phyloP scores from a whole-genome alignment of 306 rosid species.

The Cyclanthera cordifolia region DNA sequence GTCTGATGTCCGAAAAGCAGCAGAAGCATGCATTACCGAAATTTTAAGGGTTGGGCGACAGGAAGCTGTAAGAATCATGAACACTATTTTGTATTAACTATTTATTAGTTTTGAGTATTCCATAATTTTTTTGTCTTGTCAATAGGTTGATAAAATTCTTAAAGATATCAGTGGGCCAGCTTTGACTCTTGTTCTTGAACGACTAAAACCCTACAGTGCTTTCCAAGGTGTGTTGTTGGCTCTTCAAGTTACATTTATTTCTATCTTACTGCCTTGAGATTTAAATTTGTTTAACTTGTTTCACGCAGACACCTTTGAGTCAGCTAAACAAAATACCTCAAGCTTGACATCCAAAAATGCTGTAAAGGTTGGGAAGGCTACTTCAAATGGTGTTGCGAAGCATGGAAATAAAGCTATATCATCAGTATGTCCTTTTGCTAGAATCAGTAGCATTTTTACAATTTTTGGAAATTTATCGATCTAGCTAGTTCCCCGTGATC shows the following conservation, averaged over 20 bases:
- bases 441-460: not conserved
- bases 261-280: slow-evolving; percentile 6
- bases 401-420: slow-evolving; percentile 60
- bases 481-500: not conserved
- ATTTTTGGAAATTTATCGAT: not conserved
- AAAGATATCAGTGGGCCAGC: slow-evolving; percentile 86
- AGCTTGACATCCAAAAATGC: slow-evolving; percentile 48
- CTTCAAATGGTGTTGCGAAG: slow-evolving; percentile 64
- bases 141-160: slow-evolving; percentile 60
- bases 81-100: slow-evolving; percentile 1
- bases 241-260: slow-evolving; percentile 8
- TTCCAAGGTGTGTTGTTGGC: slow-evolving; percentile 48
- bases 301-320: slow-evolving; percentile 47
- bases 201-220: slow-evolving; percentile 48
- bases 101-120: not conserved
- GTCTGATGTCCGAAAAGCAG: slow-evolving; percentile 95
- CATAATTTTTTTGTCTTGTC: slow-evolving; percentile 9
- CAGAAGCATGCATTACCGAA: slow-evolving; percentile 78
- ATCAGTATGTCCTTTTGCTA: slow-evolving; percentile 37
- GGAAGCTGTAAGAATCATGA: slow-evolving; percentile 45
- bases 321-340: slow-evolving; percentile 27
- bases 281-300: slow-evolving; percentile 15
- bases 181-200: slow-evolving; percentile 57
- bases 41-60: slow-evolving; percentile 76
- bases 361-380: slow-evolving; percentile 54